Base-by-base conservation (phyloP, 805 yeast species). In the Sporopachydermia lactativora region DNA sequence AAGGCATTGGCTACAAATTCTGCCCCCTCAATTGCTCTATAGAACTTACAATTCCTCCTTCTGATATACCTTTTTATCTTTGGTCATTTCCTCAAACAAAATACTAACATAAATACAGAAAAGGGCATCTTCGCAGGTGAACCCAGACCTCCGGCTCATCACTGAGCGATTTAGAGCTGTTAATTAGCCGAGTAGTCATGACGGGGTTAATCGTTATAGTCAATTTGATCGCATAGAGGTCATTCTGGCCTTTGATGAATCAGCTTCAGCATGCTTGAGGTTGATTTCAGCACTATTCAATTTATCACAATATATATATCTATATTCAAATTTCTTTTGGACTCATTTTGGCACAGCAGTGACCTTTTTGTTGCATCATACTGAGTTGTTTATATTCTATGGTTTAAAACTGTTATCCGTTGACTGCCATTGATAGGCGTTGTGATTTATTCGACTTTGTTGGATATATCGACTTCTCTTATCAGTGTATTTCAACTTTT, bases 121-220 rank as follows among this genome's bases (percentile, higher is more conserved):
- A 63, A 64, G 47, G 77, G 77, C 52, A 73, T 60, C 52, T 73
- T 74, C 52, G 69, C 77, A 43, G 73, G 65, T 51, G 68, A 70
- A 51, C 49, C 66, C 48, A 60, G 61, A 47, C 53, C 60, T 45
- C 49, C 19, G 39, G 43, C 16, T 11, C 11, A 35, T n/a, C 16
- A 35, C 31, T 24, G n/a, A 24, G n/a, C 31, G n/a, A 8, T 24
- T 8, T 8, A n/a, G n/a, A n/a, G n/a, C n/a, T n/a, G n/a, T n/a
- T n/a, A n/a, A n/a, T n/a, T n/a, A n/a, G n/a, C n/a, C n/a, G n/a
- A n/a, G n/a, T n/a, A n/a, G n/a, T n/a, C n/a, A n/a, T n/a, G n/a
- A n/a, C n/a, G n/a, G 16, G 35, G 3, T 16, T n/a, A n/a, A 43
- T 42, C 15, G 11, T 49, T 41, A 2, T 35, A 24, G 15, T 39